These are phyloP conservation scores for Eucalyptus curtisii DNA, from an alignment of 345 rosid species.

Conservation along the genomic window DNA sequence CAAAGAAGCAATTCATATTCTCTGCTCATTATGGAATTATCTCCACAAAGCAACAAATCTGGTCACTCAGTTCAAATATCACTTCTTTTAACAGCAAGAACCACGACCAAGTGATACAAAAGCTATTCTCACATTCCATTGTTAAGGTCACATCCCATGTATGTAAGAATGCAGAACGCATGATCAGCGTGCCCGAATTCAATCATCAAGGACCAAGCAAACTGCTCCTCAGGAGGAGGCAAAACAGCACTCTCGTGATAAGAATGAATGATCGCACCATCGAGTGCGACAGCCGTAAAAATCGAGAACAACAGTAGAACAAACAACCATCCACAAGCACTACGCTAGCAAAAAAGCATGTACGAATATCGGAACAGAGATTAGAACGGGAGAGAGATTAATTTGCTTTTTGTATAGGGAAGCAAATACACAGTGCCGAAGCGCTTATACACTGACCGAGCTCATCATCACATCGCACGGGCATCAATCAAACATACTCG, in stretches of 20 bases:
- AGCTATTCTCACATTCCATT: background rate
- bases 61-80: background rate
- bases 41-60: background rate
- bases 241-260: background rate
- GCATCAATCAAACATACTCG: constrained; percentile 31
- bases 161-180: background rate
- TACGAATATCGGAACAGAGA: background rate
- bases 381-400: background rate
- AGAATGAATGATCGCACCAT: background rate
- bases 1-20: background rate
- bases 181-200: background rate
- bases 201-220: background rate
- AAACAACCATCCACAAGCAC: background rate
- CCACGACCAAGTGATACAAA: background rate
- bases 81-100: background rate
- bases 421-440: background rate
- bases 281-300: background rate
- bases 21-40: background rate
- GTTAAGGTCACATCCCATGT: background rate
- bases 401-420: background rate
- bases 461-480: background rate
- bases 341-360: background rate
- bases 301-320: background rate
- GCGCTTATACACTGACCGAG: background rate
- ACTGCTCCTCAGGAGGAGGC: background rate